Conservation (phyloP, 2,329 filamentous ascomycete genomes). For the Talaromyces piceae region DNA sequence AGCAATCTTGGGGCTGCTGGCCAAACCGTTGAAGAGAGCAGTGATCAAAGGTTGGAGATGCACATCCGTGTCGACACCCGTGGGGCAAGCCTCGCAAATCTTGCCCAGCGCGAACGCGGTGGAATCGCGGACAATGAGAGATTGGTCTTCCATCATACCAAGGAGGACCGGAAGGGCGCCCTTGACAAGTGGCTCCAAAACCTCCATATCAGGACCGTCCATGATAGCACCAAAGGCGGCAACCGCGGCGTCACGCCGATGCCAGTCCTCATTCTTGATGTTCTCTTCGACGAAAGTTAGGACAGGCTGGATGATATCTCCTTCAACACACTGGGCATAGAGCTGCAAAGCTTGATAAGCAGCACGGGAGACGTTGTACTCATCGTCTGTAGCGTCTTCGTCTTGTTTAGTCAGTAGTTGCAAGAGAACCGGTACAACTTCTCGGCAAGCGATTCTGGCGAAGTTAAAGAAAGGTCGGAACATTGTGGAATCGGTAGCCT, state of each 20-base stretch:
- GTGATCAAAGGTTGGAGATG: constrained; percentile 81
- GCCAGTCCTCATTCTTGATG: constrained; percentile 87
- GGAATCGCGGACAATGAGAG: constrained; percentile 88
- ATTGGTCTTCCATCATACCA: constrained; percentile 82
- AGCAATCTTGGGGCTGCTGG: constrained; percentile 92
- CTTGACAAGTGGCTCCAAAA: constrained; percentile 88
- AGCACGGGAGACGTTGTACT: constrained; percentile 93
- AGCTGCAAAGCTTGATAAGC: constrained; percentile 95
- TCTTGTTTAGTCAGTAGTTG: constrained; percentile 91
- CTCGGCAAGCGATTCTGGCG: constrained; percentile 80
- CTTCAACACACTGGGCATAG: constrained; percentile 85
- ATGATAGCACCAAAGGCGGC: constrained; percentile 97
- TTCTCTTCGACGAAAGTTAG: constrained; percentile 87
- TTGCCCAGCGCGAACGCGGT: constrained; percentile 92
- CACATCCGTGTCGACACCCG: constrained; percentile 76
- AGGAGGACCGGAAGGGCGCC: constrained; percentile 89
- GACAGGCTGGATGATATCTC: constrained; percentile 76
- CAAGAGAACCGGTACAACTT: constrained; percentile 89
- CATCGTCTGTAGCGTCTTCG: constrained; percentile 91
- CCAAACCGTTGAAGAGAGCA: constrained; percentile 81
- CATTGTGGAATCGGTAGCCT: constrained; percentile 68
- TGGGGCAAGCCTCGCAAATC: constrained; percentile 88
- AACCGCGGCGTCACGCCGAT: constrained; percentile 86
- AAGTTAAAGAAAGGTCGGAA: constrained; percentile 94
- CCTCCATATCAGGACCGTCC: constrained; percentile 92